Conservation (phyloP, 148 eudicot species). For the Rhododendron griersonianum region DNA sequence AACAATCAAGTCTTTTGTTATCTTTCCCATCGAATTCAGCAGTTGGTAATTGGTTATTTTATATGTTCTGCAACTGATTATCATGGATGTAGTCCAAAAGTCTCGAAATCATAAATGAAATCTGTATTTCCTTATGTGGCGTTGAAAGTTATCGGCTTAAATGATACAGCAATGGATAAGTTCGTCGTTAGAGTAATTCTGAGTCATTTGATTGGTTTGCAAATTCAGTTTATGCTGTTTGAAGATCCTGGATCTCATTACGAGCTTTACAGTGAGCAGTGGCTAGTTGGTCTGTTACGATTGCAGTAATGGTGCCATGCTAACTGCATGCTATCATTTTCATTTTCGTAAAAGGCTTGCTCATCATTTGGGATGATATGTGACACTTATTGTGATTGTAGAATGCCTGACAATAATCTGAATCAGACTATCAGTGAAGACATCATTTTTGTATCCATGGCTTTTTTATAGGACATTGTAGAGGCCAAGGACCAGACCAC, state of each 20-base stretch:
- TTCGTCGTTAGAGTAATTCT: not conserved
- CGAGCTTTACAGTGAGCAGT: not conserved
- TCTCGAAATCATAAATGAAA: not conserved
- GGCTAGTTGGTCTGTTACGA: not conserved
- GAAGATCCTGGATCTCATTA: not conserved
- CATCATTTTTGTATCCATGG: not conserved
- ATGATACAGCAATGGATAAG: no score
- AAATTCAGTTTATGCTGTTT: not conserved
- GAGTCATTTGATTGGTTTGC: not conserved
- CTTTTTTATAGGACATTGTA: no score
- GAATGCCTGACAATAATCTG: not conserved
- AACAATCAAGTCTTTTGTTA: not conserved
- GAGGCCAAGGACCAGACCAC: no score
- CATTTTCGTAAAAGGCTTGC: not conserved
- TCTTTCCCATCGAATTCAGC: not conserved
- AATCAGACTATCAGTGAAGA: not conserved
- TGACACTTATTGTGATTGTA: not conserved
- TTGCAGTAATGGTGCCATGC: conserved; percentile 6
- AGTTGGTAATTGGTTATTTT: not conserved
- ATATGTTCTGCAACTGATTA: not conserved
- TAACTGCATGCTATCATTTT: not conserved
- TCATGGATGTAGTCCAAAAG: not conserved
- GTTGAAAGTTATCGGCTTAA: not conserved
- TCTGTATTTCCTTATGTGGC: not conserved
- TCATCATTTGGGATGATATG: not conserved